phyloP scores from a whole-genome alignment of 2,329 filamentous ascomycete genomes.

The Magnaporthales sp. region DNA sequence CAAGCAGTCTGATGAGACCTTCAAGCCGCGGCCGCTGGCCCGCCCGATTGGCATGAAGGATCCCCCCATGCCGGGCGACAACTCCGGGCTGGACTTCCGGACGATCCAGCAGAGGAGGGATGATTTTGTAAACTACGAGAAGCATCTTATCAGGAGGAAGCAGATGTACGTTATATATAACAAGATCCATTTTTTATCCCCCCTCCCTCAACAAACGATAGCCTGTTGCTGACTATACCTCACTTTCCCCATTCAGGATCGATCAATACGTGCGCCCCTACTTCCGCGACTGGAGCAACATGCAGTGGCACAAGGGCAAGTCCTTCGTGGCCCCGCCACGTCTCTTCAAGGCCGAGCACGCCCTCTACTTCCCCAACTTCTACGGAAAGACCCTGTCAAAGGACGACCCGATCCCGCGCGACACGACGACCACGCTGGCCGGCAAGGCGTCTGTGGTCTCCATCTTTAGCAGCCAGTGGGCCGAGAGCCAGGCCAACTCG shows the following conservation, averaged over 20 bases:
- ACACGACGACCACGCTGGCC: slow-evolving; percentile 68
- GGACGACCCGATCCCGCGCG: slow-evolving; percentile 34
- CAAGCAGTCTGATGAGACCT: slow-evolving; percentile 37
- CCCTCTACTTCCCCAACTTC: slow-evolving; percentile 92
- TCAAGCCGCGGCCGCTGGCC: slow-evolving; percentile 49
- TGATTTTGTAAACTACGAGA: slow-evolving; percentile 79
- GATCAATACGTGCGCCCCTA: slow-evolving; percentile 77
- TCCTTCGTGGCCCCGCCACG: slow-evolving; percentile 78
- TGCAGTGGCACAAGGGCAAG: slow-evolving; percentile 78
- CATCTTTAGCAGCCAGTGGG: slow-evolving; percentile 80
- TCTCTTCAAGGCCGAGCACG: slow-evolving; percentile 73
- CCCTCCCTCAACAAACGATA: no score
- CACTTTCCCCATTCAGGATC: slow-evolving; percentile 39
- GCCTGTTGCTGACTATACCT: neutral
- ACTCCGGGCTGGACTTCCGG: slow-evolving; percentile 66
- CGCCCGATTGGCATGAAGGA: slow-evolving; percentile 75
- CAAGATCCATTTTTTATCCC: neutral
- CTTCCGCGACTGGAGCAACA: slow-evolving; percentile 90
- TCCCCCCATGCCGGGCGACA: slow-evolving; percentile 70
- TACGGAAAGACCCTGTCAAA: slow-evolving; percentile 67
- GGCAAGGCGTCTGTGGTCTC: slow-evolving; percentile 72
- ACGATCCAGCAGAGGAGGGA: slow-evolving; percentile 59
- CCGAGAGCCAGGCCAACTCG: slow-evolving; percentile 65
- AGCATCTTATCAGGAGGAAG: slow-evolving; percentile 68
- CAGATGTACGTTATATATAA: slow-evolving; percentile 50